These are phyloP conservation scores for Phaffia australis DNA, from an alignment of 768 basidiomycete genomes.

Conservation along the genomic window DNA sequence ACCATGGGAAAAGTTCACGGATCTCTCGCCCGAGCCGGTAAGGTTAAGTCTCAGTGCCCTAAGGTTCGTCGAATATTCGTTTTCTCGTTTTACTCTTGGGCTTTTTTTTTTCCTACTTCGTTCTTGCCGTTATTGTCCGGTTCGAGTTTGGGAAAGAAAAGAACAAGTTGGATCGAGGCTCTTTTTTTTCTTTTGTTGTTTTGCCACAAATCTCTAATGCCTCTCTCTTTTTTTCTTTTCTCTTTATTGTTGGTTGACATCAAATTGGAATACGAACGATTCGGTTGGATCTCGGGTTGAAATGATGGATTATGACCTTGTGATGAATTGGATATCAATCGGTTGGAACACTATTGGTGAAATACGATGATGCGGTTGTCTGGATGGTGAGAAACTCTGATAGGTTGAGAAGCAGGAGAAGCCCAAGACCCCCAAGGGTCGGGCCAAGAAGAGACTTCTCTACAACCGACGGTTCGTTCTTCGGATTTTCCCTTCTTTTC, in stretches of 20 bases:
- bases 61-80: slow-evolving; percentile 25
- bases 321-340: slow-evolving; percentile 1
- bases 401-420: slow-evolving; percentile 91
- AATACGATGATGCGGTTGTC: slow-evolving; percentile 25
- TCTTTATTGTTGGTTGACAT: too few relatives aligned
- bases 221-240: too few relatives aligned
- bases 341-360: not conserved
- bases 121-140: too few relatives aligned
- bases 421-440: slow-evolving; percentile 95
- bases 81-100: too few relatives aligned
- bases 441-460: slow-evolving; percentile 89
- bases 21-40: slow-evolving; percentile 97
- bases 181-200: too few relatives aligned
- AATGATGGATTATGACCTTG: not conserved
- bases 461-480: slow-evolving; percentile 71
- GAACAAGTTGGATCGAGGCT: too few relatives aligned
- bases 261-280: too few relatives aligned
- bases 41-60: slow-evolving; percentile 76
- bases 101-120: too few relatives aligned
- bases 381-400: not conserved
- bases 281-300: too few relatives aligned
- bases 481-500: too few relatives aligned
- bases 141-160: too few relatives aligned
- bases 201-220: too few relatives aligned
- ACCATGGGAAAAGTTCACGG: slow-evolving; percentile 58